phyloP scores from a whole-genome alignment of 2,329 filamentous ascomycete species.

The Apiospora marii region DNA sequence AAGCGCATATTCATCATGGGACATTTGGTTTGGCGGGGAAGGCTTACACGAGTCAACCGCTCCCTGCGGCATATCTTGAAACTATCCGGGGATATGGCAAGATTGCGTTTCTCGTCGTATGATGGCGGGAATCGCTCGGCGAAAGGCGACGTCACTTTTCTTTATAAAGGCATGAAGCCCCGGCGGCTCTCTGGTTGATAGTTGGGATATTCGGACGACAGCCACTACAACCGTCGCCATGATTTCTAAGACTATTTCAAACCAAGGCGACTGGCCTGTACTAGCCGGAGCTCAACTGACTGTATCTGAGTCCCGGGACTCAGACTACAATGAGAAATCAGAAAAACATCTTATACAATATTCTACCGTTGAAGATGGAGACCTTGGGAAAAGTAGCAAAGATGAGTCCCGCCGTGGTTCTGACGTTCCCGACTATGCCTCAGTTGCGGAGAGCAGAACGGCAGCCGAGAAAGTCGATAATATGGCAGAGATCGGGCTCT shows the following conservation, averaged over 20 bases:
- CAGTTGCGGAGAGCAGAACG: neutral
- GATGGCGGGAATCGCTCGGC: neutral
- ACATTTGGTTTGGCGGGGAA: constrained; percentile 14
- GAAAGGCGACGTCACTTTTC: neutral
- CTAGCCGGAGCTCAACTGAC: neutral
- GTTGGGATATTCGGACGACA: neutral
- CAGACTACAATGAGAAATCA: neutral
- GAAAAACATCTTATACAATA: neutral
- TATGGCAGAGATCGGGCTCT: constrained; percentile 31
- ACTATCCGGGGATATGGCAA: neutral
- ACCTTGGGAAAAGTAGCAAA: neutral
- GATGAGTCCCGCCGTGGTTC: constrained; percentile 8
- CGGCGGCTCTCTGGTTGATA: neutral
- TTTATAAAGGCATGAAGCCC: neutral
- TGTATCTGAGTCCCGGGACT: neutral
- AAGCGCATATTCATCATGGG: neutral
- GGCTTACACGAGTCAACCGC: neutral
- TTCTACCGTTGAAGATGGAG: neutral
- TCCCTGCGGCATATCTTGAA: constrained; percentile 18
- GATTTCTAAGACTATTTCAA: neutral
- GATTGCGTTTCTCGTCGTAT: neutral
- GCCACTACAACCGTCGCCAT: neutral
- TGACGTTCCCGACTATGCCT: neutral
- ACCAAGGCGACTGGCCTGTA: neutral
- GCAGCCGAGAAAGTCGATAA: constrained; percentile 24